These are phyloP conservation scores for Pleurotus tuber-regium DNA, from an alignment of 768 basidiomycete species.

Conservation along the genomic window DNA sequence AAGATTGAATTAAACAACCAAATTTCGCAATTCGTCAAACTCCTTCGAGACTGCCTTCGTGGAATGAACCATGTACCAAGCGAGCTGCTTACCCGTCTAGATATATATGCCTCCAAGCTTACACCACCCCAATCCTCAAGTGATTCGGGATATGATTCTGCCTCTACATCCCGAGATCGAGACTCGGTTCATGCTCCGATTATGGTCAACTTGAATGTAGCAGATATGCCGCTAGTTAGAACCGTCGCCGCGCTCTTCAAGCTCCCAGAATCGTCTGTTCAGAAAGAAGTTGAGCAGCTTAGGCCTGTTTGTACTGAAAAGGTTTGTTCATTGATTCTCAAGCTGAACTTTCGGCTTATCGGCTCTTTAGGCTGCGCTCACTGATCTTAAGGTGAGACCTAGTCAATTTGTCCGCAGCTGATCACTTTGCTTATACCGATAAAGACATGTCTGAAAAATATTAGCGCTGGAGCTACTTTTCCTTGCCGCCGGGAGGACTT, in stretches of 20 bases:
- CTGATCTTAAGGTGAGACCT: constrained; percentile 73
- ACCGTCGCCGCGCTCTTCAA: constrained; percentile 74
- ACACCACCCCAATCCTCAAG: constrained; percentile 56
- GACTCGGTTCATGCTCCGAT: constrained; percentile 44
- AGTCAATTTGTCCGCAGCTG: background rate
- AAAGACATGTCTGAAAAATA: constrained; percentile 88
- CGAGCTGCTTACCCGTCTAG: constrained; percentile 79
- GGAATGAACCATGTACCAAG: constrained; percentile 75
- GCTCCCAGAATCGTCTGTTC: constrained; percentile 61
- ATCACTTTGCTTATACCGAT: constrained; percentile 14
- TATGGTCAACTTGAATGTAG: constrained; percentile 42
- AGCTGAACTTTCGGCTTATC: background rate
- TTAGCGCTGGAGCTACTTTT: constrained; percentile 79
- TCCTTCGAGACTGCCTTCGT: constrained; percentile 78
- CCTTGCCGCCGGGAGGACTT: constrained; percentile 90
- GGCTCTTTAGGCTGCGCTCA: constrained; percentile 66
- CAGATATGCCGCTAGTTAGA: constrained; percentile 76
- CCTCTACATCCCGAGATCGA: constrained; percentile 55
- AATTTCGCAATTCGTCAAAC: constrained; percentile 82
- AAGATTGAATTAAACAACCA: constrained; percentile 92
- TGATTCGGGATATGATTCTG: constrained; percentile 68
- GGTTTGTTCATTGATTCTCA: constrained; percentile 30
- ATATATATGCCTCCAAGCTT: constrained; percentile 80
- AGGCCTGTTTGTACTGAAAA: constrained; percentile 72
- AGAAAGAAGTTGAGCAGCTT: constrained; percentile 71